Base-by-base conservation (phyloP, 495 filamentous ascomycete species). In the Aspergillus homomorphus region DNA sequence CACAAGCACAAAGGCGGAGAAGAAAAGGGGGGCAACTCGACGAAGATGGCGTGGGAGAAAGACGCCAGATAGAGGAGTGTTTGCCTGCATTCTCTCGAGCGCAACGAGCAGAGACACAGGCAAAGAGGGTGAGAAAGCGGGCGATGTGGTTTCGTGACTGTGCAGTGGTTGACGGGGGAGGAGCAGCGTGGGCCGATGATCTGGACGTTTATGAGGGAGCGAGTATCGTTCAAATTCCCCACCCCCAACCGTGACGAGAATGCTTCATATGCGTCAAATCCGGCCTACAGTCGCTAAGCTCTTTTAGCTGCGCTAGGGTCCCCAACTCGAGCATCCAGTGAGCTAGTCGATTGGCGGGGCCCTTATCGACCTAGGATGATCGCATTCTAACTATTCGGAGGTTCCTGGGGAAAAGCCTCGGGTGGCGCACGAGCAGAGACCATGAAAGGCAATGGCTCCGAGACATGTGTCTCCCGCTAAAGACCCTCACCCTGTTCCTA, bases 11-110 rank as follows among this genome's bases (percentile, higher is more conserved):
- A 51, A 51, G 23, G 23, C 48, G 15, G 48, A 16, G 23, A 51
- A 14, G 28, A 51, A 51, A 16, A 51, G 12, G 3, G 48, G 68
- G 1, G 66, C 48, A 8, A 62, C 26, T 48, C 61, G 57, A 24
- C 65, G 67, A 1, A 67, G 38, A 45, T 65, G 62, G 48, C 66
- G 66, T 45, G 60, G 54, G 44, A 59, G 45, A 21, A 28, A 56
- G 12, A 56, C 54, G 45, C 54, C 54, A 22, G 44, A 30, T 45
- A 50, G 38, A 18, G 54, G 46, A 33, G 54, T 51, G 23, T 51
- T 51, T 28, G 18, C 23, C 48, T 51, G 48, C 48, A 51, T 51
- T 16, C 15, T 51, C 2, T 50, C 15, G 23, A 4, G n/a, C 9
- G 18, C 22, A 22, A 12, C 9, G 46, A 50, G 23, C 9, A 42